A percentile compares a stretch with the other conserved stretches of the same genome.
Evolutionary conservation across 805 yeast species (phyloP).

Genomic region (Kockiozyma suomiensis): DNA sequence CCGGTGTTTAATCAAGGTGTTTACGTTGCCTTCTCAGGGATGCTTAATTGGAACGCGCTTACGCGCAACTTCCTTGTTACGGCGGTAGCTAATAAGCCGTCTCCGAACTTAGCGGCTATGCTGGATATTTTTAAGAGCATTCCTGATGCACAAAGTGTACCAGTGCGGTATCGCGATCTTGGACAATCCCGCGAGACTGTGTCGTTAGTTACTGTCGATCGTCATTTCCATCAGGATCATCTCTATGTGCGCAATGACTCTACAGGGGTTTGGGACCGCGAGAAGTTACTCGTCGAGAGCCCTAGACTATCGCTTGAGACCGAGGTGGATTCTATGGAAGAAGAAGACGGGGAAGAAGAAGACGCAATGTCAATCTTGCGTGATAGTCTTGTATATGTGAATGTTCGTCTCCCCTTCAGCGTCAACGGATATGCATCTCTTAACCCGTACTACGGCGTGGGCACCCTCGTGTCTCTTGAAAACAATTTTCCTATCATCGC

Average conservation of each 20-base stretch:
- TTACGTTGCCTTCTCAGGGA: slow-evolving; percentile 30
- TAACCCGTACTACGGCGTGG: slow-evolving; percentile 29
- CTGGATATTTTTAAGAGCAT: slow-evolving; percentile 14
- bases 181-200: slow-evolving; percentile 27
- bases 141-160: slow-evolving; percentile 26
- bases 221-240: slow-evolving; percentile 32
- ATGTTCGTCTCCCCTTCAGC: slow-evolving; percentile 32
- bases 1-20: slow-evolving; percentile 31
- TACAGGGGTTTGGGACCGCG: slow-evolving; percentile 32
- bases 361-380: slow-evolving; percentile 17
- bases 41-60: slow-evolving; percentile 28
- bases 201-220: slow-evolving; percentile 27
- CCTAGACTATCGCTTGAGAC: neutral
- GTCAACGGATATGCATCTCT: slow-evolving; percentile 30
- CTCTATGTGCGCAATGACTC: slow-evolving; percentile 28
- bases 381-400: slow-evolving; percentile 27
- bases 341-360: slow-evolving; percentile 14
- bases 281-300: neutral
- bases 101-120: slow-evolving; percentile 28
- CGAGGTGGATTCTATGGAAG: slow-evolving; percentile 6
- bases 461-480: slow-evolving; percentile 22
- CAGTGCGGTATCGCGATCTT: slow-evolving; percentile 25
- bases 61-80: slow-evolving; percentile 29
- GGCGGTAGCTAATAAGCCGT: slow-evolving; percentile 21
- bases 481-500: slow-evolving; percentile 24